Base-by-base conservation (phyloP, 768 basidiomycete genomes). In the Podaxis pistillaris region DNA sequence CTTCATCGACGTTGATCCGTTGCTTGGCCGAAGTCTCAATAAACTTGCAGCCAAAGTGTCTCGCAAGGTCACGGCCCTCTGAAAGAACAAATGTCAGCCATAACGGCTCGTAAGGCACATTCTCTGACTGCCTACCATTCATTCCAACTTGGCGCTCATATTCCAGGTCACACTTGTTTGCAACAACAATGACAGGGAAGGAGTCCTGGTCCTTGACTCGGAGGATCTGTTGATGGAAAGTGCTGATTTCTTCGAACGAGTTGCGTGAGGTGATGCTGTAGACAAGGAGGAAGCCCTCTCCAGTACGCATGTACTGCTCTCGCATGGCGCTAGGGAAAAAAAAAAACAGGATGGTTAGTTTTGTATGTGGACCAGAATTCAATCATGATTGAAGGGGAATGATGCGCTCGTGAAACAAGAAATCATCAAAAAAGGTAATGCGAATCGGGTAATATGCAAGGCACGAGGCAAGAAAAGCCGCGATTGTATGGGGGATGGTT, bases 291-390 rank as follows among this genome's bases (percentile, higher is more conserved):
- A 98, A 98, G 11, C 96, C 96, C 76, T 98, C 96, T 64, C 96
- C 96, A 28, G 95, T 94, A 57, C 95, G 88, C 95, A 98, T 98
- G 79, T 98, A 98, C 71, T 98, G 96, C 72, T 98, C 96, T 52
- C 96, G 89, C 96, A 98, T 98, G 24, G 96, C 96, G 62, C 94
- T 96, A 63, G 24, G 3, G 3, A 26, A 26, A 26, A 28, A 19
- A 65, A 41, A 15, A 37, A 15, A 37, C 22, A 30, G 22, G n/a
- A 60, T 40, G 4, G 55, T 63, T 44, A 67, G 64, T 59, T 40
- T 41, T 59, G 22, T 30, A 57, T 37, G 41, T 19, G 53, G 46
- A 56, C 46, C 41, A 58, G 49, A 46, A 59, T 37, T 63, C 53
- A 56, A 59, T 50, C 37, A 22, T 22, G 55, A 52, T 38, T 30